Base-by-base conservation (phyloP, 2,329 filamentous ascomycete species). In the Tolypocladium ophioglossoides region DNA sequence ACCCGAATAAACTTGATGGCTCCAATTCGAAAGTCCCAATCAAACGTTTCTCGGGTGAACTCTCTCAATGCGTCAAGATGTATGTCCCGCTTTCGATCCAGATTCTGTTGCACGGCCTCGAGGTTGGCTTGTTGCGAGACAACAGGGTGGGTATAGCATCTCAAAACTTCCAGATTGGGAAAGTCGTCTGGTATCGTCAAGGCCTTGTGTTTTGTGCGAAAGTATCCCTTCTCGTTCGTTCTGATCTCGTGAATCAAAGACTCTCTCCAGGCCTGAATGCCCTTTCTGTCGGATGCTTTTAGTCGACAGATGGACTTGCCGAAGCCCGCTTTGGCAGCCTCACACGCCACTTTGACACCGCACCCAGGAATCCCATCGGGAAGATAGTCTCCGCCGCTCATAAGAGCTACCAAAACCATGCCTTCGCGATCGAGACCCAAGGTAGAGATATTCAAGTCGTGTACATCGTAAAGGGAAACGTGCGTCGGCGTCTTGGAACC, bases 351-450 rank as follows among this genome's bases (percentile, higher is more conserved):
- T 65, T 92, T 95, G 50, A 90, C 83, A 2, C 94, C 94, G 62
- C 91, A 95, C 4, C 89, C 87, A 0, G 88, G 84, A 18, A 99
- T 86, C 0, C 94, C 94, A 54, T 90, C 88, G 0, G 91, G 89
- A 0, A 92, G 76, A 62, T 99, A 99, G 69, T 99, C 94, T 8
- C 94, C 94, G 8, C 94, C 94, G 61, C 91, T 96, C 80, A 99
- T 91, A 57, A 99, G 74, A 0, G 94, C 94, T 22, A 97, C 87
- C 14, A 99, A 73, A 24, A 97, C 86, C 91, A 99, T 95, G 0
- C 91, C 92, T 58, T 94, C 85, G 22, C 87, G 78, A 63, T 91
- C 89, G 48, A 97, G 74, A 0, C 86, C 86, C 1, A 79, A 75
- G 1, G 74, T 55, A 54, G 72, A 62, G n/a, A 73, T 64, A 14